Conservation (phyloP, 2,329 filamentous ascomycete genomes). For the Periconia sp. region DNA sequence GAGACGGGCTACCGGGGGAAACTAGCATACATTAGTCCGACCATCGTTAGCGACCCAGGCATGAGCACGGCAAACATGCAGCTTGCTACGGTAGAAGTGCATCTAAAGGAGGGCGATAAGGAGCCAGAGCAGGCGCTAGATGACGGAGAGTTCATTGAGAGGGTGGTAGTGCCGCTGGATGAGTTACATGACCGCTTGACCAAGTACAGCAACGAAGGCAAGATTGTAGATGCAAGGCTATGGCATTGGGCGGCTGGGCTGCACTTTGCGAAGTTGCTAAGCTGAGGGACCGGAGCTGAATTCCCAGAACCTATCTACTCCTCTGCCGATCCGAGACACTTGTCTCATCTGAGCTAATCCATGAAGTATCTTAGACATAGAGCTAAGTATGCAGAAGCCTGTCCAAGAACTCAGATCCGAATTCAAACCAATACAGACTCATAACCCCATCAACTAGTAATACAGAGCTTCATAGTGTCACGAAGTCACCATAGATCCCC, state of each 20-base stretch:
- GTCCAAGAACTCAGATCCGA: no score
- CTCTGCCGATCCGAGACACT: no score
- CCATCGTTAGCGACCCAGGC: slow-evolving; percentile 71
- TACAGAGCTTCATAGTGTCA: no score
- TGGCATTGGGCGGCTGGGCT: slow-evolving; percentile 67
- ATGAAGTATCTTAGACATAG: no score
- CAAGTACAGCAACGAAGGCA: slow-evolving; percentile 53
- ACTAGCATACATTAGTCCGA: slow-evolving; percentile 60
- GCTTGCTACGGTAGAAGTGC: slow-evolving; percentile 65
- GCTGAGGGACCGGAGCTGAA: no score
- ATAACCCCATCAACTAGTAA: no score
- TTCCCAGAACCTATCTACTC: no score
- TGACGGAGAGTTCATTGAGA: slow-evolving; percentile 66
- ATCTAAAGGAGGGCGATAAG: slow-evolving; percentile 56
- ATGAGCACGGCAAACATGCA: slow-evolving; percentile 67
- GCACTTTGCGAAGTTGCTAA: slow-evolving; percentile 56
- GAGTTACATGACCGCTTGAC: slow-evolving; percentile 63
- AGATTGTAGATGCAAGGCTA: slow-evolving; percentile 63
- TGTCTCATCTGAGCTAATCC: no score
- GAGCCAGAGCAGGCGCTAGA: slow-evolving; percentile 65
- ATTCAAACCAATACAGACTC: no score
- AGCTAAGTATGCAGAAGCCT: no score
- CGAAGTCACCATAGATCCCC: no score
- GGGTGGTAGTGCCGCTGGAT: slow-evolving; percentile 63
- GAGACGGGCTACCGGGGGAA: slow-evolving; percentile 67